A percentile compares a stretch with the other conserved stretches of the same genome.
Conservation (phyloP, 768 basidiomycete species). For the Mycena epipterygia region DNA sequence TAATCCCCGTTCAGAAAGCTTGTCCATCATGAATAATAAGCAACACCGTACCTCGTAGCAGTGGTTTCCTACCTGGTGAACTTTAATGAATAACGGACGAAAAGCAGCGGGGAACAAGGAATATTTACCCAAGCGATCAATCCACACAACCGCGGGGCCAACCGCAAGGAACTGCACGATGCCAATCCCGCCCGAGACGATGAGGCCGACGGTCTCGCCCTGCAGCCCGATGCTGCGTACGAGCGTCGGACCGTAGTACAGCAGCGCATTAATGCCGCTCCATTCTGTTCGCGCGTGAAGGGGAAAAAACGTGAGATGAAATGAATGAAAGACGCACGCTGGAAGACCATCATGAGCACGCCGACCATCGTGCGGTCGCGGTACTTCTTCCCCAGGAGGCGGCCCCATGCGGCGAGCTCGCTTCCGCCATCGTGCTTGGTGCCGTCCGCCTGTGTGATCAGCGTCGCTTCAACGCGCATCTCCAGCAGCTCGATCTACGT, state of each 20-base stretch:
- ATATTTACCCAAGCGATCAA: slow-evolving; percentile 72
- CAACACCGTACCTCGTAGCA: slow-evolving; percentile 61
- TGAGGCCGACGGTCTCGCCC: slow-evolving; percentile 69
- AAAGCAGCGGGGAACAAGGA: slow-evolving; percentile 1
- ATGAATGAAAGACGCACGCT: slow-evolving; percentile 64
- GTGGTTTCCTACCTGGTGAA: slow-evolving; percentile 75
- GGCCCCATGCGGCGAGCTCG: slow-evolving; percentile 64
- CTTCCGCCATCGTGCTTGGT: slow-evolving; percentile 43
- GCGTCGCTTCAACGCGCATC: slow-evolving; percentile 76
- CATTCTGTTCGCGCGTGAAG: slow-evolving; percentile 65
- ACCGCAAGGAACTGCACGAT: slow-evolving; percentile 85
- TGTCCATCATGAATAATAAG: neutral
- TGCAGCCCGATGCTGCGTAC: slow-evolving; percentile 73
- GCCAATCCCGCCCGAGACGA: slow-evolving; percentile 85
- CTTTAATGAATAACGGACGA: neutral
- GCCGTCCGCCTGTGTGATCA: slow-evolving; percentile 54
- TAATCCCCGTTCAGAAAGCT: neutral
- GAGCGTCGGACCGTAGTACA: slow-evolving; percentile 86
- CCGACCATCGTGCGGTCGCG: slow-evolving; percentile 77
- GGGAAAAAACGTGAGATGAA: neutral
- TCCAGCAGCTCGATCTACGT: slow-evolving; percentile 78
- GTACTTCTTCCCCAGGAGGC: slow-evolving; percentile 67
- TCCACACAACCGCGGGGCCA: slow-evolving; percentile 77
- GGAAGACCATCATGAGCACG: slow-evolving; percentile 84
- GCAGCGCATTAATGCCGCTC: slow-evolving; percentile 88